Evolutionary conservation across 345 rosid genomes (phyloP), one percentile per base, ranked within the genome.

Genomic region (Salix exigua): DNA sequence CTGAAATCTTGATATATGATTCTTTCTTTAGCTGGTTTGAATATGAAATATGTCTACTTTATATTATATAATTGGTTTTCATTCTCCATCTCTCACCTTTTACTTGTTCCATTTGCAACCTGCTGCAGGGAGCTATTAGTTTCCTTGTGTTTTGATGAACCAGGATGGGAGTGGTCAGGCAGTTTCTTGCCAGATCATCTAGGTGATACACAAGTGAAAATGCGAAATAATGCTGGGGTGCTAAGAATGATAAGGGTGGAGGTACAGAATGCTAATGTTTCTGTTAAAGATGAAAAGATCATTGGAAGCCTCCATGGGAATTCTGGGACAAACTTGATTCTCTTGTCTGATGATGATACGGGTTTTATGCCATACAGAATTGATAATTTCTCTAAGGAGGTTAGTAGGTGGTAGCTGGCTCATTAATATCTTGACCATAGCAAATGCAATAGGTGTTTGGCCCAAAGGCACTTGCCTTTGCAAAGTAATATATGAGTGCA

Each of bases 101-200:
- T 46, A 48, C 75, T n/a, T 5, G 10, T 53, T 5, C 3, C 31
- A 31, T 53, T 4, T 58, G 42, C 69, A 40, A 71, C 62, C 44
- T 79, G 48, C 80, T 84, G 79, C 87, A 95, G 99, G 92, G 97
- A 92, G 67, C 82, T 95, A 62, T 78, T 92, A 75, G 91, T 95
- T 79, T 95, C 97, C 42, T 70, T 92, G 80, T 86, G 93, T 78
- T 89, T 89, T 79, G 83, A 91, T 78, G 99, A 92, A 85, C 94
- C 97, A 79, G 97, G 99, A 80, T 95, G 97, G 94, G 91, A 92
- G 77, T 95, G 99, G 99, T 92, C 97, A 4, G 94, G 98, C 80
- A 87, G 97, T 89, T 95, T 94, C 86, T 87, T 89, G 85, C 97
- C 99, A 65, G 97, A 92, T 88, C 91, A 86, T 84, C 85, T 95